Evolutionary conservation across 2,329 filamentous ascomycete genomes (phyloP).

Genomic region (Didymella glomerata): DNA sequence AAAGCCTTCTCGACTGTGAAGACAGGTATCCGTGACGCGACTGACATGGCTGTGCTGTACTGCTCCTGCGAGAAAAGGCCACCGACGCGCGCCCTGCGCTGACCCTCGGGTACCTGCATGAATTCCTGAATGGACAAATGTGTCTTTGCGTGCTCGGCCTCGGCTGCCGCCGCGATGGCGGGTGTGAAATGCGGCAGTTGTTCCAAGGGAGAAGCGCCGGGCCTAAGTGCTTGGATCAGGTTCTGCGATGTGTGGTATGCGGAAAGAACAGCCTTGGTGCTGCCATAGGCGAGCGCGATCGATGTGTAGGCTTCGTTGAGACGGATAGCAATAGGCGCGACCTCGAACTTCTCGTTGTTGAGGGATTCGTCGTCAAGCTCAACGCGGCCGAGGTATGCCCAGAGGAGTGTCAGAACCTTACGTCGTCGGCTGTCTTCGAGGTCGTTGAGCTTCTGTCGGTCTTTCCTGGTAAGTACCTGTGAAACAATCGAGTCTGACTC

Average conservation of each 20-base stretch:
- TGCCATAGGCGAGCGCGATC: slow-evolving; percentile 87
- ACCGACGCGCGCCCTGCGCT: slow-evolving; percentile 75
- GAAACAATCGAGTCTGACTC: slow-evolving; percentile 63
- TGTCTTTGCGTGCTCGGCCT: slow-evolving; percentile 68
- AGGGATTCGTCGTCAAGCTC: slow-evolving; percentile 81
- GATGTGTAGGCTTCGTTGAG: slow-evolving; percentile 87
- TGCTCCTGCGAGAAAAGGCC: slow-evolving; percentile 76
- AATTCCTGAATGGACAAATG: slow-evolving; percentile 86
- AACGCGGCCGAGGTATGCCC: slow-evolving; percentile 92
- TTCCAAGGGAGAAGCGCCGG: slow-evolving; percentile 83
- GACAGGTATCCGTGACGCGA: slow-evolving; percentile 84
- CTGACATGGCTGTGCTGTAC: slow-evolving; percentile 76
- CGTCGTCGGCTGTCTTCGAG: slow-evolving; percentile 81
- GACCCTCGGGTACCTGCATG: slow-evolving; percentile 80
- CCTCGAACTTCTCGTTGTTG: slow-evolving; percentile 86
- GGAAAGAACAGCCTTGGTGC: slow-evolving; percentile 80
- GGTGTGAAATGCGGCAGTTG: slow-evolving; percentile 89
- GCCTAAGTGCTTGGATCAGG: slow-evolving; percentile 87
- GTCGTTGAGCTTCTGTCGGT: slow-evolving; percentile 78
- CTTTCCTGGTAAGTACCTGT: slow-evolving; percentile 72
- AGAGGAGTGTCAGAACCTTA: slow-evolving; percentile 88
- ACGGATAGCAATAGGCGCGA: slow-evolving; percentile 83
- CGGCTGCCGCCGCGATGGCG: slow-evolving; percentile 67
- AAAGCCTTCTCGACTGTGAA: slow-evolving; percentile 90
- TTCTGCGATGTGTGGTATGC: slow-evolving; percentile 85